Conservation (phyloP, 1,284 basidiomycete genomes). For the Phenoliferia sp. region DNA sequence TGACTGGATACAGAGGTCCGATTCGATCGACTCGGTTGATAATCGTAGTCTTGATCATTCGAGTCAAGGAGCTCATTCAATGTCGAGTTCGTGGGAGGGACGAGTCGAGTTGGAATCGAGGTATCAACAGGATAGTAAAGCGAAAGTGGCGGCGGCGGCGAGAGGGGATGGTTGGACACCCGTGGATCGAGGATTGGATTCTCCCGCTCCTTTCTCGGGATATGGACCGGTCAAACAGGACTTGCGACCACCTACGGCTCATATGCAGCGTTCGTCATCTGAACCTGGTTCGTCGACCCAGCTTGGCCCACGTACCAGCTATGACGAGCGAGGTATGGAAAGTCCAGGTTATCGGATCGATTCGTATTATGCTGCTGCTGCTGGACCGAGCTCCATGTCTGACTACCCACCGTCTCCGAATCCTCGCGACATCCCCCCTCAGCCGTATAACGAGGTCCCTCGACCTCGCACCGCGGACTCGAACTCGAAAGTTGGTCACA, state of each 20-base stretch:
- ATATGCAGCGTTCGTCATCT: background rate
- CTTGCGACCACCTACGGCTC: background rate
- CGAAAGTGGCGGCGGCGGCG: background rate
- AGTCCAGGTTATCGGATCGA: background rate
- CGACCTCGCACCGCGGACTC: background rate
- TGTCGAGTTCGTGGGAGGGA: slow-evolving; percentile 22
- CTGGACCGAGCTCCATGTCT: background rate
- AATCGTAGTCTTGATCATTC: slow-evolving; percentile 13
- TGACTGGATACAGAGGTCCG: background rate
- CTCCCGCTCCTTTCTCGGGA: background rate
- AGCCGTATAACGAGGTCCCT: background rate
- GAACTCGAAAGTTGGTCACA: slow-evolving; percentile 4
- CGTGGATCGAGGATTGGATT: background rate
- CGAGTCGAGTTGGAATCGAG: background rate
- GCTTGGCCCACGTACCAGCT: too few species aligned
- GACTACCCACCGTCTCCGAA: background rate
- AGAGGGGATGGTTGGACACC: background rate
- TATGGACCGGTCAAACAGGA: background rate
- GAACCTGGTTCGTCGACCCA: background rate
- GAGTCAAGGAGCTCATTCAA: slow-evolving; percentile 14
- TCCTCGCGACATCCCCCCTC: background rate
- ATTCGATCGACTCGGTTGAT: slow-evolving; percentile 12
- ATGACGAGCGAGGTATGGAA: too few species aligned
- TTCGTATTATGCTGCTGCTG: background rate
- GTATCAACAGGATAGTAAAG: slow-evolving; percentile 12